Conservation (phyloP, 164 flowering plant species). For the Liriodendron chinense region DNA sequence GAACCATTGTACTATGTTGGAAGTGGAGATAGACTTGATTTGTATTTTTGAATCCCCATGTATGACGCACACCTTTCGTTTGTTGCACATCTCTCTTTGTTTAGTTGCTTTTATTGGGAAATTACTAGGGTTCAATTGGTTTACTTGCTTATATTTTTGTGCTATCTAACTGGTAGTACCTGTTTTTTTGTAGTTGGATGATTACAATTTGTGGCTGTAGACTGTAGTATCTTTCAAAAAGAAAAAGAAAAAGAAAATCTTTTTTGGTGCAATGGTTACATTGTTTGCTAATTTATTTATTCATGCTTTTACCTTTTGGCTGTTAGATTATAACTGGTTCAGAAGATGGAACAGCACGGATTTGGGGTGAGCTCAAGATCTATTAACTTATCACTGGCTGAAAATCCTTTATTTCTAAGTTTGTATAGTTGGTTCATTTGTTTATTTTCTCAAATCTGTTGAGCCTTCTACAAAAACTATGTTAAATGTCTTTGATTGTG, state of each 20-base stretch:
- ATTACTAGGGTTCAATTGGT: not conserved
- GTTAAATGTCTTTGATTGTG: not conserved
- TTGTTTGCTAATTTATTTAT: not conserved
- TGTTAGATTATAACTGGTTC: slow-evolving; percentile 91
- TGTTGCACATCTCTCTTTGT: not conserved
- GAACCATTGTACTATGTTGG: no score
- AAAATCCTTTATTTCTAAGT: not conserved
- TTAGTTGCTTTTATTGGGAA: no score
- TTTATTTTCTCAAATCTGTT: not conserved
- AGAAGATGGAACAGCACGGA: slow-evolving; percentile 90
- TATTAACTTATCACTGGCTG: not conserved
- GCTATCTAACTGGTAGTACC: not conserved
- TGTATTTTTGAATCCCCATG: not conserved
- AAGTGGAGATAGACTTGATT: no score
- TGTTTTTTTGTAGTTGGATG: not conserved
- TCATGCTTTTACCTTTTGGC: slow-evolving; percentile 6
- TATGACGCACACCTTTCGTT: not conserved
- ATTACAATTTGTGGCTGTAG: not conserved
- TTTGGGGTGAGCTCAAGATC: slow-evolving; percentile 71
- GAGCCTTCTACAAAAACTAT: not conserved
- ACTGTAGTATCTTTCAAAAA: not conserved
- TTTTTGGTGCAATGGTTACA: not conserved
- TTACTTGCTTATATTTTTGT: not conserved
- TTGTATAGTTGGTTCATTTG: not conserved
- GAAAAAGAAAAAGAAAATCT: not conserved